Base-by-base conservation (phyloP, 495 filamentous ascomycete species). In the Trichoderma asperelloides region DNA sequence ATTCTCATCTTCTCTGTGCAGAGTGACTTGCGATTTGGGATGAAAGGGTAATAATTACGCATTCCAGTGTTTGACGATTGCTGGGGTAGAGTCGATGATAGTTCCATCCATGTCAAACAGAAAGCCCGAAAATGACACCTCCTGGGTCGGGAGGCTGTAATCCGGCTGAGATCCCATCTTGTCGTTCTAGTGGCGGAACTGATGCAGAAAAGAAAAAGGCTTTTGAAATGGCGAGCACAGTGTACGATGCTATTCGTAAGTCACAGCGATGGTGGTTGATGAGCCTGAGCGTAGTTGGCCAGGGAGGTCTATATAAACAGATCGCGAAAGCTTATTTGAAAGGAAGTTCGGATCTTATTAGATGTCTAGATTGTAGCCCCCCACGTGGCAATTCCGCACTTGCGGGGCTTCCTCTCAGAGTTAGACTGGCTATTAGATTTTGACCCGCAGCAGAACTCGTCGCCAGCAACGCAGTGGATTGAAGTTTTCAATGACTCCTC, bases 31-130 rank as follows among this genome's bases (percentile, higher is more conserved):
- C 5, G 16, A 2, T 33, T 8, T 5, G 49, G 49, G 21, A 25
- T 41, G 5, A 28, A 33, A 30, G 41, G 15, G 43, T 79, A 8
- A 16, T 4, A 13, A 84, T 80, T 78, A 93, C 91, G 85, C 82
- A 69, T 90, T 82, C 95, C 95, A 98, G 77, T 96, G 89, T 76
- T 97, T 96, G 66, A 91, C 86, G 45, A 98, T 93, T 15, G 95
- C 95, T 47, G 80, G 75, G 1, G 90, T 93, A 8, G 88, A 91
- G 70, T 93, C 89, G 68, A 92, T 88, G 68, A 92, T 91, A 60
- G 89, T 92, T 33, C 89, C 92, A 72, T 96, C 93, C 85, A 97
- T 93, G 77, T 97, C 94, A 70, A 96, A 97, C 4, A 97, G 84
- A 37, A 96, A 76, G 11, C 89, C 93, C 71, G 88, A 83, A 71